Percentiles rank a stretch among this genome's conserved stretches.
These are phyloP conservation scores for Coprinopsis sp. DNA, from an alignment of 768 basidiomycete genomes.

Conservation along the genomic window DNA sequence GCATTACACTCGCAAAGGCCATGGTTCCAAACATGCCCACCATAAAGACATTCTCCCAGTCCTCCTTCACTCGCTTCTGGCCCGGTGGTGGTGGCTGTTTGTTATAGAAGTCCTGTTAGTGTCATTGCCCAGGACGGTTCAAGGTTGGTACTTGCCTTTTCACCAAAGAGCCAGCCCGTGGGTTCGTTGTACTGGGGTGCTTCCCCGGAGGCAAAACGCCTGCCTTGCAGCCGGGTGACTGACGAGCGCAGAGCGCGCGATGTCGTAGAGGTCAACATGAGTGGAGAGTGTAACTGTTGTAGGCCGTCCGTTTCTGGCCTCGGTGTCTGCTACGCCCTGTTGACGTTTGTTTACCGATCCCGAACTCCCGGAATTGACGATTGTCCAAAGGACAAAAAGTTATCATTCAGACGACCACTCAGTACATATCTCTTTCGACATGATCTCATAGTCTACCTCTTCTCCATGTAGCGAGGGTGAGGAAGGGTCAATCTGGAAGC, in stretches of 20 bases:
- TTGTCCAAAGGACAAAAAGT: neutral
- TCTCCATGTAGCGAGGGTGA: constrained; percentile 40
- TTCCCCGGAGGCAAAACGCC: constrained; percentile 66
- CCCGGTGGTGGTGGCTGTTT: constrained; percentile 69
- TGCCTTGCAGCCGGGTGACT: constrained; percentile 32
- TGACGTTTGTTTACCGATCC: neutral
- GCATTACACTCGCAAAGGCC: constrained; percentile 64
- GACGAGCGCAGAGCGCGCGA: constrained; percentile 42
- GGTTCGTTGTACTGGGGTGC: constrained; percentile 88
- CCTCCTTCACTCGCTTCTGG: constrained; percentile 81
- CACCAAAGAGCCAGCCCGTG: constrained; percentile 80
- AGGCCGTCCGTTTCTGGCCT: constrained; percentile 4
- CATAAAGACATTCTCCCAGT: constrained; percentile 91
- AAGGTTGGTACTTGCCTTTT: constrained; percentile 60
- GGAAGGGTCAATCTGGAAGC: constrained; percentile 49
- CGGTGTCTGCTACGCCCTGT: neutral
- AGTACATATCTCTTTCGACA: constrained; percentile 29
- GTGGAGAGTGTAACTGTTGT: constrained; percentile 5
- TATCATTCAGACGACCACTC: constrained; percentile 9
- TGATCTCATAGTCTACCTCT: constrained; percentile 41
- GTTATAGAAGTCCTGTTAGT: neutral
- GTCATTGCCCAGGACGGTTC: neutral
- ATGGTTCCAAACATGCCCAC: constrained; percentile 88
- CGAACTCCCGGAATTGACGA: neutral
- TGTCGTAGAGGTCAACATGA: constrained; percentile 42